Conservation (phyloP, 208 protist genomes). For the Leishmania lainsoni region DNA sequence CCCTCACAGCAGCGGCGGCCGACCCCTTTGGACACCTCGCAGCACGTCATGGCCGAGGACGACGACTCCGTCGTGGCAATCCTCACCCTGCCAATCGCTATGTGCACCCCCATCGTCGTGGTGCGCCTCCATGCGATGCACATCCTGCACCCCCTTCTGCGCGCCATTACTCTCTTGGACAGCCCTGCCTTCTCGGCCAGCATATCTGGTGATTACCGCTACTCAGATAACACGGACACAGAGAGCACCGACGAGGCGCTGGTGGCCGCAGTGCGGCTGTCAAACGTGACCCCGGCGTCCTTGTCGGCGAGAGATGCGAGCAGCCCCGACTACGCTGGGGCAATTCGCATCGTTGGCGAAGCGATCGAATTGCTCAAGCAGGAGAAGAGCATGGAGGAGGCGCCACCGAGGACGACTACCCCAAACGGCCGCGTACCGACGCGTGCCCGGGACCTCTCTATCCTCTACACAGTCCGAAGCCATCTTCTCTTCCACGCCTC, state of each 20-base stretch:
- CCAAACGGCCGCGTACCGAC: neutral
- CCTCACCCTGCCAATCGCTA: conserved; percentile 24
- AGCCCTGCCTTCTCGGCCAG: neutral
- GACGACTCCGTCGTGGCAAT: conserved; percentile 26
- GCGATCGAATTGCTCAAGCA: conserved; percentile 13
- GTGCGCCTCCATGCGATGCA: conserved; percentile 28
- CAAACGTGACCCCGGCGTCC: conserved; percentile 3
- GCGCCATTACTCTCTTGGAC: conserved; percentile 11
- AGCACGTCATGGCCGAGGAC: neutral
- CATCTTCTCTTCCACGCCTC: conserved; percentile 33
- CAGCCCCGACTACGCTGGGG: conserved; percentile 11
- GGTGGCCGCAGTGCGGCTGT: conserved; percentile 7
- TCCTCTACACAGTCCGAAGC: conserved; percentile 35
- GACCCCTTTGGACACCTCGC: neutral
- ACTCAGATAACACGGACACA: conserved; percentile 9
- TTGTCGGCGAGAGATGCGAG: neutral
- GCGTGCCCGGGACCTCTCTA: conserved; percentile 28
- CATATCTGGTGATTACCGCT: neutral
- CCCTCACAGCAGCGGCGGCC: conserved; percentile 1
- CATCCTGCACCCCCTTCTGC: conserved; percentile 33
- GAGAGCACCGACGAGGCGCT: conserved; percentile 8
- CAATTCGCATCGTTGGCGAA: conserved; percentile 15
- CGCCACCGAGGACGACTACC: neutral
- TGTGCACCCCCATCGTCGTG: conserved; percentile 28
- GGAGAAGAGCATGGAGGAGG: neutral